Evolutionary conservation across 495 filamentous ascomycete genomes (phyloP).

Genomic region (Aspergillus hancockii): DNA sequence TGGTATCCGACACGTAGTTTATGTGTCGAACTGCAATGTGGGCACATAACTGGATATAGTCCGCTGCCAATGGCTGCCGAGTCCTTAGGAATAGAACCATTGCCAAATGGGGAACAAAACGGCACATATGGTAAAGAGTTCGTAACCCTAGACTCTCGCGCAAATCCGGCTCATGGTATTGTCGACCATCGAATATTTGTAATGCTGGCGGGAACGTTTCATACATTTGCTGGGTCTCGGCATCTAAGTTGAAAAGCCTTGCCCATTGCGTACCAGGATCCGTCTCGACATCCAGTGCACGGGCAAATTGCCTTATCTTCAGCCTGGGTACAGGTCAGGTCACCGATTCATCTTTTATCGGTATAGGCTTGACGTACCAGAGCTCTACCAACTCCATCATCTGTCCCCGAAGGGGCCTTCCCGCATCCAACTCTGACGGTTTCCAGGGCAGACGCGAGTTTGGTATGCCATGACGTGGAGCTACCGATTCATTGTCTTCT

Average conservation of each 20-base stretch:
- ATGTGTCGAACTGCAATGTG: not conserved
- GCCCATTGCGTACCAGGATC: not conserved
- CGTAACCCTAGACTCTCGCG: not conserved
- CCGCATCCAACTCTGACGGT: not conserved
- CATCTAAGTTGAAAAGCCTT: not conserved
- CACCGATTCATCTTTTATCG: not conserved
- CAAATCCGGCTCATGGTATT: not conserved
- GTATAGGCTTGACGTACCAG: not conserved
- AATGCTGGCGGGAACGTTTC: not conserved
- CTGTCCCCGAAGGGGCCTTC: not conserved
- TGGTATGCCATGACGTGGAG: not conserved
- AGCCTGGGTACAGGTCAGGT: not conserved
- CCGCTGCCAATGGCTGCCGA: not conserved
- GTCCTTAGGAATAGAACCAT: not conserved
- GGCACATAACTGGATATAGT: not conserved
- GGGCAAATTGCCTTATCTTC: not conserved
- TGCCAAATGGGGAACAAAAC: slow-evolving; percentile 2
- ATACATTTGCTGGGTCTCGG: not conserved
- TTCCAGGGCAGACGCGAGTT: not conserved
- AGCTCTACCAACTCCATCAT: not conserved
- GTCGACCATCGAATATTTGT: not conserved
- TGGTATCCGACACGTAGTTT: not conserved
- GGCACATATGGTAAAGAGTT: slow-evolving; percentile 2
- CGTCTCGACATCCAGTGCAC: not conserved
- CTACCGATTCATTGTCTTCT: not conserved